Conservation (phyloP, 352 stramenopile genomes). For the Paralagenidium karlingii region DNA sequence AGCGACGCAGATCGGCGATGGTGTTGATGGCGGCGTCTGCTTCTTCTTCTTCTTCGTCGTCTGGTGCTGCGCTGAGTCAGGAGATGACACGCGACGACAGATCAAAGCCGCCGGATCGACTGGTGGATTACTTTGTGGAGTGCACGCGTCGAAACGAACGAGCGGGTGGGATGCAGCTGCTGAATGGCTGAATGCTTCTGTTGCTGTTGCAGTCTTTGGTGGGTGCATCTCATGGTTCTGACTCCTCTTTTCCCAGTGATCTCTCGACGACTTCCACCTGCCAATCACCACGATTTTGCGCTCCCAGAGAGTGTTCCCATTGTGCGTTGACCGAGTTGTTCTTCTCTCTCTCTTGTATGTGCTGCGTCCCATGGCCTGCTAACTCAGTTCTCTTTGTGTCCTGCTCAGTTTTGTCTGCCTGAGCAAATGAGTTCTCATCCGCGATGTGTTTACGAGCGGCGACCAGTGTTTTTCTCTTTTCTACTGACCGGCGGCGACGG, state of each 20-base stretch:
- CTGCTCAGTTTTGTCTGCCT: conserved; percentile 55
- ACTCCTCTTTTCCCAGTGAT: conserved; percentile 9
- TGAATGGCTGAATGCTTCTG: neutral
- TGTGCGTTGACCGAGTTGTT: conserved; percentile 15
- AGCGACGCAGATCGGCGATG: too few species aligned
- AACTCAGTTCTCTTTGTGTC: neutral
- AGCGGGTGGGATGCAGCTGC: neutral
- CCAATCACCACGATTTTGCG: conserved; percentile 42
- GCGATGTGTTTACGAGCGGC: conserved; percentile 37
- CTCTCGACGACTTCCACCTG: conserved; percentile 20
- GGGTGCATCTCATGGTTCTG: conserved; percentile 1
- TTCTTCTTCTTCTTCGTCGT: too few species aligned
- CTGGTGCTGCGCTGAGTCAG: too few species aligned
- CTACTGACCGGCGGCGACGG: conserved; percentile 64
- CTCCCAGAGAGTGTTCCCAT: conserved; percentile 55
- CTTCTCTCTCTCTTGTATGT: neutral
- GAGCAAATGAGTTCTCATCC: conserved; percentile 24
- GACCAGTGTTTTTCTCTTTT: conserved; percentile 70
- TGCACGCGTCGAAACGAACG: neutral
- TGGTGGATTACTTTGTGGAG: conserved; percentile 72
- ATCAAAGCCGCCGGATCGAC: conserved; percentile 7
- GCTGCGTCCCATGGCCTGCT: neutral
- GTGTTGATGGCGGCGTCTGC: too few species aligned
- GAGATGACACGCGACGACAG: conserved; percentile 1
- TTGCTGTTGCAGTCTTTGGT: neutral